These are phyloP conservation scores for Pulveroboletus sp. DNA, from an alignment of 768 basidiomycete species.

Conservation along the genomic window DNA sequence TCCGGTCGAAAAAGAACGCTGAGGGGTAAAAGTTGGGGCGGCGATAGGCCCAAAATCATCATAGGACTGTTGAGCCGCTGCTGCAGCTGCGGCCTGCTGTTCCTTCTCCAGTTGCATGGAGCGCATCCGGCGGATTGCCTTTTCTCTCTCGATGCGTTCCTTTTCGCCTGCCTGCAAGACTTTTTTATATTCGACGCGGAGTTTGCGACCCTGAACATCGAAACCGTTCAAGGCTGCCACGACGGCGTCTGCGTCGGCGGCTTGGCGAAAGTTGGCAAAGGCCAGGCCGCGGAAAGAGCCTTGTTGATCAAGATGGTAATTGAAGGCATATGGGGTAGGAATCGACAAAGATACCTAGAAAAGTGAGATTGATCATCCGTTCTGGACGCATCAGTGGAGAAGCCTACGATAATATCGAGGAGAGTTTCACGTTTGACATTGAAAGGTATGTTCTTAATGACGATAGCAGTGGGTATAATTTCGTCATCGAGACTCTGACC, in stretches of 20 bases:
- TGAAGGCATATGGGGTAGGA: conserved; percentile 98
- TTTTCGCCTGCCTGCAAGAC: conserved; percentile 99
- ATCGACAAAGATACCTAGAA: conserved; percentile 82
- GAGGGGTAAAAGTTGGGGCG: conserved; percentile 57
- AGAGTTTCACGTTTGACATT: conserved; percentile 96
- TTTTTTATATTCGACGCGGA: conserved; percentile 99
- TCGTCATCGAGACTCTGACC: conserved; percentile 69
- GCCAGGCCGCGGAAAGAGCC: conserved; percentile 96
- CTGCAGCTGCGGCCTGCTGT: conserved; percentile 34
- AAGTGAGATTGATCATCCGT: conserved; percentile 8
- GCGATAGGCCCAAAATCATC: conserved; percentile 70
- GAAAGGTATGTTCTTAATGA: conserved; percentile 99
- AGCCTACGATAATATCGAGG: conserved; percentile 87
- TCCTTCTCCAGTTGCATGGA: conserved; percentile 95
- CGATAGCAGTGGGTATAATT: conserved; percentile 97
- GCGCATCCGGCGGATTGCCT: conserved; percentile 96
- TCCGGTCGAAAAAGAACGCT: conserved; percentile 66
- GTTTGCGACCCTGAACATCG: conserved; percentile 92
- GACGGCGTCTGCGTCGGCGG: conserved; percentile 89
- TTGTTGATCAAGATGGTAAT: conserved; percentile 96
- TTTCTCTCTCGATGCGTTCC: conserved; percentile 97
- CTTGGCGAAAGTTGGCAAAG: conserved; percentile 95
- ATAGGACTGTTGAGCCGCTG: conserved; percentile 42
- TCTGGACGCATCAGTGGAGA: neutral
- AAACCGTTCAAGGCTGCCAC: conserved; percentile 95